Base-by-base conservation (phyloP, 495 filamentous ascomycete genomes). In the Rhypophila decipiens region DNA sequence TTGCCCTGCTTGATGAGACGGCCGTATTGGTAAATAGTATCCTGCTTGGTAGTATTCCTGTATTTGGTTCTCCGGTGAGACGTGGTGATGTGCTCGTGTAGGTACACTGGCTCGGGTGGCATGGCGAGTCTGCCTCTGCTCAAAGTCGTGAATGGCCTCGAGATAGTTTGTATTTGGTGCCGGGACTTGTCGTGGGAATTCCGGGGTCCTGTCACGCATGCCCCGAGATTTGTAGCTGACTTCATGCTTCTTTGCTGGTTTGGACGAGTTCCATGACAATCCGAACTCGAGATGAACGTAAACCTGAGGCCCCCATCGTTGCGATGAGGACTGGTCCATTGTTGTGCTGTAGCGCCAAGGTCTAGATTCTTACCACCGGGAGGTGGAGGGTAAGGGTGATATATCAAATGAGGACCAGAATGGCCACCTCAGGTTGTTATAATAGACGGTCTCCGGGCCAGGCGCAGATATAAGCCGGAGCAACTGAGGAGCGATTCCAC, bases 201-300 rank as follows among this genome's bases (percentile, higher is more conserved):
- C 49, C 3, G 67, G 63, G 4, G 62, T 49, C 20, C 66, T 57
- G 21, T 66, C 67, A 39, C 71, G 67, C 41, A 63, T 19, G 39
- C 58, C 58, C 39, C 65, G 60, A 20, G 71, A 75, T 39, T 65
- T 60, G 47, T 66, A 75, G 24, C 66, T 72, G 44, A 72, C 12
- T 31, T 67, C 66, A 51, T 70, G 71, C 31, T 56, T 65, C 44
- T 65, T 67, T 12, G 66, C 61, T 2, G 58, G 44, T 22, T 68
- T 61, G 19, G 60, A 64, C 40, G 58, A 56, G 34, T 56, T 57
- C 67, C 65, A 75, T 2, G 70, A 73, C 19, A 75, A 56, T 24
- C 70, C 64, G 27, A 72, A 71, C 44, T 69, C 68, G 46, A 75
- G 49, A 21, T 72, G 68, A 1, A 75, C 55, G 36, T 72, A 73